Evolutionary conservation across 306 rosid species (phyloP), one percentile per base, ranked within the genome.

Genomic region (Acacia confusa): DNA sequence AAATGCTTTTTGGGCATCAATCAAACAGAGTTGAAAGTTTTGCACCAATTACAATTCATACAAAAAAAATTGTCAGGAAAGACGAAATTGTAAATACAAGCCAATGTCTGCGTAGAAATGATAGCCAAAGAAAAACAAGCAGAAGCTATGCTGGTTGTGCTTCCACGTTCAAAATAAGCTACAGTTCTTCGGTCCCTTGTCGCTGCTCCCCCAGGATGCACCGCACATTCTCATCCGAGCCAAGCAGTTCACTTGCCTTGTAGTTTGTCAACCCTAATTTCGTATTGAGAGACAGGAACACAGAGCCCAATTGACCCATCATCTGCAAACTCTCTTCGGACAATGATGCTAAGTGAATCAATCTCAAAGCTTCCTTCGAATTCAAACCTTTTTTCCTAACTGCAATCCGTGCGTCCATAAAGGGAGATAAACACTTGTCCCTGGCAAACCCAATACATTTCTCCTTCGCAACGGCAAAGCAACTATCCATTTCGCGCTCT

Each of bases 361-460:
- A 81, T 69, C 52, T 84, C 86, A 74, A 67, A n/a, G 74, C 82
- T 67, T 79, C 84, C 80, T 81, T 90, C 67, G 67, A 75, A 73
- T 50, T 74, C 78, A 81, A 12, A 9, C 79, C 80, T 71, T 71
- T 61, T 70, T 47, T 81, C 60, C 57, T 73, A 17, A 55, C 80
- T 30, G 80, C 86, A 79, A 91, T 71, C 75, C 95, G 86, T 44
- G 89, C 95, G 11, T 91, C 92, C 79, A 81, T 79, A 55, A 89
- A 91, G 38, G 92, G 75, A 81, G 57, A 69, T 76, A 77, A 76
- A 57, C 92, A 91, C 87, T 83, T 89, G 44, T 77, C 88, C 90
- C 72, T 63, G 32, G 94, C 91, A 55, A 86, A 84, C 6, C 83
- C 91, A 24, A 32, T 74, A 67, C 90, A 91, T 85, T 69, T 81